These are phyloP conservation scores for Ophiostoma australiae DNA, from an alignment of 2,329 filamentous ascomycete species.

Conservation along the genomic window DNA sequence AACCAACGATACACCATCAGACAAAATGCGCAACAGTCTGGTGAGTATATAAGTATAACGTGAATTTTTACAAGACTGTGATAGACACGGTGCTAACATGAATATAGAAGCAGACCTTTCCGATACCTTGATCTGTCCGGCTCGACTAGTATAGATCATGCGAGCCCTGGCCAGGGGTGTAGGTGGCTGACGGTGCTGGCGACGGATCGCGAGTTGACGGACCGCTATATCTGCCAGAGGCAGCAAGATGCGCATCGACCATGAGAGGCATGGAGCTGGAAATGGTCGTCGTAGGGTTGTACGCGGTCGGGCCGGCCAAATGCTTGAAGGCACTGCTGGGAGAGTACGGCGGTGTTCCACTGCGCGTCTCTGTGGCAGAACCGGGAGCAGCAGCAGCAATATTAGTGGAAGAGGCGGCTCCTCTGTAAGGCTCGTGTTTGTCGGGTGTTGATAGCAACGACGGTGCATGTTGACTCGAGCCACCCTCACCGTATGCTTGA, in stretches of 20 bases:
- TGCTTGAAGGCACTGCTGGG: background rate
- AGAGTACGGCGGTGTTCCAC: background rate
- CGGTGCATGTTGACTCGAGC: background rate
- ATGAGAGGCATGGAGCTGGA: constrained; percentile 6
- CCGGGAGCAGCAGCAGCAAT: background rate
- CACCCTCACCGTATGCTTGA: constrained; percentile 19
- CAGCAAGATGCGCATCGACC: background rate
- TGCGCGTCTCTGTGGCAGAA: background rate
- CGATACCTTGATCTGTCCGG: background rate
- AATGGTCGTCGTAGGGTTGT: background rate
- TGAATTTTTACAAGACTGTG: background rate
- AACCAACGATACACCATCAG: background rate
- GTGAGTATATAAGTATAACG: background rate
- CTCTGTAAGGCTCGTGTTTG: background rate
- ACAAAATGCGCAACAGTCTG: background rate
- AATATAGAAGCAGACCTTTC: background rate
- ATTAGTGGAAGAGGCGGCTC: background rate
- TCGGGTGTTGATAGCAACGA: background rate
- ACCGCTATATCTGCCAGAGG: background rate
- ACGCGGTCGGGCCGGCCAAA: background rate
- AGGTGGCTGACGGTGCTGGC: constrained; percentile 15
- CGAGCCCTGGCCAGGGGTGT: constrained; percentile 7
- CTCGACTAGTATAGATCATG: background rate
- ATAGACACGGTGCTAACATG: background rate
- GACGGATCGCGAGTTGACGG: constrained; percentile 12